Conservation (phyloP, 805 yeast species). For the Lachancea lanzarotensis region DNA sequence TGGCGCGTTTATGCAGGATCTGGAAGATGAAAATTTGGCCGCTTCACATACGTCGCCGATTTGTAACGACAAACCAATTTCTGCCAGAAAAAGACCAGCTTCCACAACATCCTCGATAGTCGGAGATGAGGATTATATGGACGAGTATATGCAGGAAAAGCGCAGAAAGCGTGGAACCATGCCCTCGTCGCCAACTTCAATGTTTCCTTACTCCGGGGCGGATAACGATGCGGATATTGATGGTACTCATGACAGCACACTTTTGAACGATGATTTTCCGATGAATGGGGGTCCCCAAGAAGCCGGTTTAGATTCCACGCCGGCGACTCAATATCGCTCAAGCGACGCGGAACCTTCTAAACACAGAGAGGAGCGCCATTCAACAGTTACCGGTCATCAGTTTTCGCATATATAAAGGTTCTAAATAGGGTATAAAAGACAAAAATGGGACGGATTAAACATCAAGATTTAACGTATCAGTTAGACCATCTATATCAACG, state of each 20-base stretch:
- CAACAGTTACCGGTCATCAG: not conserved
- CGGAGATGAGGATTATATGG: slow-evolving; percentile 7
- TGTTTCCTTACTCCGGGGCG: slow-evolving; percentile 22
- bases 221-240: slow-evolving; percentile 6
- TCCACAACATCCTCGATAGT: slow-evolving; percentile 7
- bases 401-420: slow-evolving; percentile 3
- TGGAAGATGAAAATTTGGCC: slow-evolving; percentile 19
- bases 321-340: slow-evolving; percentile 21
- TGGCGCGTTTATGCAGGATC: slow-evolving; percentile 5
- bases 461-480: not conserved
- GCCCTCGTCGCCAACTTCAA: slow-evolving; percentile 31
- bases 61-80: not conserved
- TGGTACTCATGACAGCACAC: slow-evolving; percentile 12
- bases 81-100: not conserved
- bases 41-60: slow-evolving; percentile 16
- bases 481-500: no score
- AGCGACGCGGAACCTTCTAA: slow-evolving; percentile 8
- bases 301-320: slow-evolving; percentile 21
- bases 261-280: slow-evolving; percentile 14
- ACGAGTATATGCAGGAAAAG: slow-evolving; percentile 10
- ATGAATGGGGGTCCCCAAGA: slow-evolving; percentile 10
- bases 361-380: slow-evolving; percentile 2
- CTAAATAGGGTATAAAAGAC: not conserved
- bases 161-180: slow-evolving; percentile 24
- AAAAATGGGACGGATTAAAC: not conserved